Evolutionary conservation across 2,329 filamentous ascomycete species (phyloP), one percentile per base, ranked within the genome.

Genomic region (Akanthomyces uredinophilus): DNA sequence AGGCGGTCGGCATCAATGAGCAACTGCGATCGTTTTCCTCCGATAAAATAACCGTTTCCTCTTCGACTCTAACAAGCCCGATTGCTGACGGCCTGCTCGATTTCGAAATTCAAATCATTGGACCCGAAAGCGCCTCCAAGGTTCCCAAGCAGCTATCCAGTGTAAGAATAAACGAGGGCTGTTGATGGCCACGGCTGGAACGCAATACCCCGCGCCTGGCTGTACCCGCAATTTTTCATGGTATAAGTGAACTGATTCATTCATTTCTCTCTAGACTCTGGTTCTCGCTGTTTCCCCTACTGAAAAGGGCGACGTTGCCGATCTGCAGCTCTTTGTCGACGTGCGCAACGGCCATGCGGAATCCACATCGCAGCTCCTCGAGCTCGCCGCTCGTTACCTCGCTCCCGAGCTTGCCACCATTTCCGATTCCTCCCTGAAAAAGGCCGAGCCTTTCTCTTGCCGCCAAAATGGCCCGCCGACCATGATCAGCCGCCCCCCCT

Each of bases 361-460:
- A 14, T 51, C 60, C 5, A 47, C 46, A 5, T 8, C 32, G 10
- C 60, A 62, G 22, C 60, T 62, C 20, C 60, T 62, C 53, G 60
- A 62, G 27, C 60, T 62, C 37, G 60, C 47, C n/a, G 60, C 60
- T 16, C 60, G 52, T 22, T 62, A 62, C 39, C 54, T 62, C n/a
- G 60, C 60, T 5, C 46, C 60, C 16, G 53, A 57, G 3, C 7
- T 43, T n/a, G 13, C 18, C 14, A 27, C 20, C 14, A 11, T 4
- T 27, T 20, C 29, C 16, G 32, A 35, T 5, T 0, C 52, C 8
- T 39, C 51, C 8, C 24, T 50, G n/a, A 55, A 55, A 4, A 41
- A n/a, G 44, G 59, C 59, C 14, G 59, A 41, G 51, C 59, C 59
- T 8, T 50, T 61, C 14, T 61, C 59, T 5, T 49, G 59, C 43